Evolutionary conservation across 257 asterid species (phyloP).

Genomic region (Scutellaria galericulata): DNA sequence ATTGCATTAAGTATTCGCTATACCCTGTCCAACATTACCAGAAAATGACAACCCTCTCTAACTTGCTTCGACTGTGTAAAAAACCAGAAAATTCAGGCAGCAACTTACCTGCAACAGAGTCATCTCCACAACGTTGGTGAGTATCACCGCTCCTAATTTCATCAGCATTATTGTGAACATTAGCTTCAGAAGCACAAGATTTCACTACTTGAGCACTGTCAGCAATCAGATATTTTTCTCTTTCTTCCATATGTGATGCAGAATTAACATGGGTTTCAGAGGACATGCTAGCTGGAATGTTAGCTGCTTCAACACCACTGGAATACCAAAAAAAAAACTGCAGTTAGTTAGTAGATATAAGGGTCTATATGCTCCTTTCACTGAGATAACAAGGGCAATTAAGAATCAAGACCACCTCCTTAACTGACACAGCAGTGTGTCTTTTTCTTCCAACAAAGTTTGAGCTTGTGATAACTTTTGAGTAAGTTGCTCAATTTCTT

Average conservation of each 20-base stretch:
- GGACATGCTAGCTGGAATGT: slow-evolving; percentile 33
- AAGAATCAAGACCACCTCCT: slow-evolving; percentile 57
- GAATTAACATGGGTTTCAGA: slow-evolving; percentile 42
- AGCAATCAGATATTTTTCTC: slow-evolving; percentile 38
- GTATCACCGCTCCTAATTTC: slow-evolving; percentile 48
- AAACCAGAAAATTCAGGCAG: slow-evolving; percentile 25
- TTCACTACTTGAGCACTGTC: slow-evolving; percentile 43
- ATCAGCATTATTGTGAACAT: slow-evolving; percentile 35
- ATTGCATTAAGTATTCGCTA: slow-evolving; percentile 5
- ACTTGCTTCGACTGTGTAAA: slow-evolving; percentile 5
- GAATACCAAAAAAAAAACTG: slow-evolving; percentile 25
- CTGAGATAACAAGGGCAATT: slow-evolving; percentile 28
- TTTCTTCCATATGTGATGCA: slow-evolving; percentile 45
- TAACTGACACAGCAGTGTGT: slow-evolving; percentile 51
- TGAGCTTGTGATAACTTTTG: slow-evolving; percentile 74
- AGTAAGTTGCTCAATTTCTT: slow-evolving; percentile 79
- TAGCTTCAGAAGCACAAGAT: slow-evolving; percentile 47
- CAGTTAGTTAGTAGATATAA: slow-evolving; percentile 31
- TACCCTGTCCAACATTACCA: slow-evolving; percentile 24
- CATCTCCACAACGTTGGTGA: slow-evolving; percentile 40
- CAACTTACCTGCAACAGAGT: slow-evolving; percentile 44
- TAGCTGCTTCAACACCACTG: slow-evolving; percentile 59
- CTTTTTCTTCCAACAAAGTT: slow-evolving; percentile 74
- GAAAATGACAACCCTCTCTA: slow-evolving; percentile 22
- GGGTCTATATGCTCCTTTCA: background rate